These are phyloP conservation scores for Ceratocystis lukuohia DNA, from an alignment of 2,329 filamentous ascomycete genomes.

Conservation along the genomic window DNA sequence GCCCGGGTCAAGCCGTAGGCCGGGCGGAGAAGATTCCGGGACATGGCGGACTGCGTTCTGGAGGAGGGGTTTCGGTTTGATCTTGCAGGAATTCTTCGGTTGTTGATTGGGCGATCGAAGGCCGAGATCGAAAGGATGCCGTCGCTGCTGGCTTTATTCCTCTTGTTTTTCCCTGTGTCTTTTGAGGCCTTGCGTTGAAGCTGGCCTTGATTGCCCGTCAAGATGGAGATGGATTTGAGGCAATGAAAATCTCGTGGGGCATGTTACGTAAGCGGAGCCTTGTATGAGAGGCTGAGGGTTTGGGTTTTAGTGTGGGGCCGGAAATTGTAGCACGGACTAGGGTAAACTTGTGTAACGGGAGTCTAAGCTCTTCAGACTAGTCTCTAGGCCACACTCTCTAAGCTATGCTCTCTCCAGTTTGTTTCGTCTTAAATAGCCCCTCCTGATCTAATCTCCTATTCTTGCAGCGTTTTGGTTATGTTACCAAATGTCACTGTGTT, in stretches of 20 bases:
- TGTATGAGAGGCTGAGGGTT: constrained; percentile 9
- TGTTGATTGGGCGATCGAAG: neutral
- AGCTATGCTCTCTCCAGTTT: neutral
- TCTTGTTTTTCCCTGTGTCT: neutral
- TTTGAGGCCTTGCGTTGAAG: neutral
- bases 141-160: neutral
- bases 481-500: constrained; percentile 50
- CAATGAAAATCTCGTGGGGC: constrained; percentile 16
- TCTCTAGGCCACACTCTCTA: neutral
- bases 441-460: neutral
- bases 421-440: neutral
- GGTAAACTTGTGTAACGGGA: neutral
- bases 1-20: constrained; percentile 16
- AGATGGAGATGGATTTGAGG: neutral
- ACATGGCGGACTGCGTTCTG: constrained; percentile 14
- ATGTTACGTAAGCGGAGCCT: constrained; percentile 18
- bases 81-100: neutral
- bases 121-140: neutral
- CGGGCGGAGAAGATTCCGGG: constrained; percentile 18
- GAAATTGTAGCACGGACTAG: neutral
- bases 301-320: no score
- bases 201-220: neutral
- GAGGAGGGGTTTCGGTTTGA: neutral
- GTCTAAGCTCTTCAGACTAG: neutral
- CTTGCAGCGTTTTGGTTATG: constrained; percentile 42